A percentile compares a stretch with the other conserved stretches of the same genome.
Conservation (phyloP, 2,329 filamentous ascomycete genomes). For the Pyrenophora graminea region DNA sequence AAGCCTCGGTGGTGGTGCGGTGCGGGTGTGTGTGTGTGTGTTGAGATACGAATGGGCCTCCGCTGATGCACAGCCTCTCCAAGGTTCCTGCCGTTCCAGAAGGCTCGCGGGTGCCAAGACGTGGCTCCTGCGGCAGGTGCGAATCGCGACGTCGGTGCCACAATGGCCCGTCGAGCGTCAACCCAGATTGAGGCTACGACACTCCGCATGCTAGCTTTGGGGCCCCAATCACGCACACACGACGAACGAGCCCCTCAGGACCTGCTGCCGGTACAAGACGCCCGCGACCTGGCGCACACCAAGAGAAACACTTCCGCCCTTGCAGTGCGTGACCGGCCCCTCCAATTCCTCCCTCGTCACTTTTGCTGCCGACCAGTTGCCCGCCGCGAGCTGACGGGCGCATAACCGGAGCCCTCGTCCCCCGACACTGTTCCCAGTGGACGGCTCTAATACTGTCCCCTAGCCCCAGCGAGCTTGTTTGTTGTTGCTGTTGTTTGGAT, state of each 20-base stretch:
- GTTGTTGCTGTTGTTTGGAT: not conserved
- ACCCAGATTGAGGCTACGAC: conserved; percentile 4
- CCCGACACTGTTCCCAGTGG: conserved; percentile 10
- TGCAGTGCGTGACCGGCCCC: conserved; percentile 21
- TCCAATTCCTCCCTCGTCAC: conserved; percentile 18
- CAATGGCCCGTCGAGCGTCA: not conserved
- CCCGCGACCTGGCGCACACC: not conserved
- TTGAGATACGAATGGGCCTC: conserved; percentile 16
- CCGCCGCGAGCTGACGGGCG: conserved; percentile 11
- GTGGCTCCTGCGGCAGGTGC: conserved; percentile 12
- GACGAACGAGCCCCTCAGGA: conserved; percentile 2
- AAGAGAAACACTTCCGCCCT: conserved; percentile 4
- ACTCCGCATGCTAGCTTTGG: not conserved
- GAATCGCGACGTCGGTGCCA: conserved; percentile 16
- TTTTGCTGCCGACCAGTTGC: conserved; percentile 15
- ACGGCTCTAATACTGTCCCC: not conserved
- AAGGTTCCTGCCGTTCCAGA: conserved; percentile 9
- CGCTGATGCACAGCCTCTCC: conserved; percentile 12
- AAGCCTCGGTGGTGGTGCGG: conserved; percentile 10
- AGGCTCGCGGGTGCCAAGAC: conserved; percentile 15
- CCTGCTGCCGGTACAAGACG: not conserved
- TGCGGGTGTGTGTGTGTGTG: conserved; percentile 4
- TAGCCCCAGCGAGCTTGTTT: conserved; percentile 7
- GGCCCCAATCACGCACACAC: conserved; percentile 11
- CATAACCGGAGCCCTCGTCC: conserved; percentile 17